A percentile compares a stretch with the other conserved stretches of the same genome.
These are phyloP conservation scores for Pseudogymnoascus sp. DNA, from an alignment of 2,329 filamentous ascomycete genomes.

Conservation along the genomic window DNA sequence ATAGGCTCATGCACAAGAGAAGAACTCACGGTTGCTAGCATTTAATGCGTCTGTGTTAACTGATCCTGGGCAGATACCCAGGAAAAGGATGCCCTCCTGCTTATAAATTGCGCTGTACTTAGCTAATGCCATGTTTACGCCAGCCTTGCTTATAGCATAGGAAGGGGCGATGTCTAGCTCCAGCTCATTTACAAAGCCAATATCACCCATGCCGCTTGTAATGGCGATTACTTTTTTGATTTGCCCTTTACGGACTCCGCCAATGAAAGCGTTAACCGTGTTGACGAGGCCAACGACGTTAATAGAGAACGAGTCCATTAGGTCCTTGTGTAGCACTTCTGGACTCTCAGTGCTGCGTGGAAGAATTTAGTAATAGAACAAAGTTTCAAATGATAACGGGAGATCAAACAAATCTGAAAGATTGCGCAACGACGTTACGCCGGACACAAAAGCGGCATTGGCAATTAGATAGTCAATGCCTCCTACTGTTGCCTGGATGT, in stretches of 20 bases:
- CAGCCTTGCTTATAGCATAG: conserved; percentile 45
- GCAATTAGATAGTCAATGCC: conserved; percentile 25
- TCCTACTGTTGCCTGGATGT: conserved; percentile 21
- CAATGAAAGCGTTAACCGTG: conserved; percentile 43
- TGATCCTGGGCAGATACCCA: conserved; percentile 43
- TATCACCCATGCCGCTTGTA: conserved; percentile 40
- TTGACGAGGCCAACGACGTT: conserved; percentile 47
- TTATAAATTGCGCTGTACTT: conserved; percentile 39
- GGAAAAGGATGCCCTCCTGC: conserved; percentile 42
- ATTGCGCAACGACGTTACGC: conserved; percentile 16
- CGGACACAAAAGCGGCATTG: conserved; percentile 23
- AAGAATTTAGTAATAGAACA: conserved; percentile 12
- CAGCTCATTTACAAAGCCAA: conserved; percentile 33
- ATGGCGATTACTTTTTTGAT: conserved; percentile 47
- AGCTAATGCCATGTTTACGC: conserved; percentile 41
- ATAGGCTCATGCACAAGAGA: background rate
- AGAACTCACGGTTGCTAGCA: conserved; percentile 10
- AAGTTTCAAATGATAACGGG: conserved; percentile 18
- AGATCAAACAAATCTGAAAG: conserved; percentile 14
- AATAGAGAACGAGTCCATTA: conserved; percentile 31
- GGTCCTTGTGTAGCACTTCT: conserved; percentile 15
- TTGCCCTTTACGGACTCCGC: conserved; percentile 41
- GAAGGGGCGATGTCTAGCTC: conserved; percentile 31
- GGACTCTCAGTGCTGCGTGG: background rate
- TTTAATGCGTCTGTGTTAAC: conserved; percentile 33